Base-by-base conservation (phyloP, 148 eudicot species). In the Nepenthes gracilis region DNA sequence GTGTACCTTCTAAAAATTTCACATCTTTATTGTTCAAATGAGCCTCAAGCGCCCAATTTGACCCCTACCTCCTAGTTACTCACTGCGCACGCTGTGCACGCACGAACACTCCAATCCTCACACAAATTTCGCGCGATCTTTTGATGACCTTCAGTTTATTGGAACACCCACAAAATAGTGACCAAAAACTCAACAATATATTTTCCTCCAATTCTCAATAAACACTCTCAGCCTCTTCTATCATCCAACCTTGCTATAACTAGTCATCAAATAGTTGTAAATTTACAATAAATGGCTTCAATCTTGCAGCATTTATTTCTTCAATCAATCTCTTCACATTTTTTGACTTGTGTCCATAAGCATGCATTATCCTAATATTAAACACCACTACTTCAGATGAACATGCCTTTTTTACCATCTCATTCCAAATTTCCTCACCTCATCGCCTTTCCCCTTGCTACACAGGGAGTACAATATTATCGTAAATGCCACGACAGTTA, bases 181-280 rank as follows among this genome's bases (percentile, higher is more conserved):
- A 23, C 23, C 23, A 23, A 23, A 23, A 23, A 23, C 23, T 23
- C 23, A 23, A 23, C 0, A 23, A 23, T 23, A 23, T 23, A 60
- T 81, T 74, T 2, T 45, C 64, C 78, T 69, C 67, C 66, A 90
- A 68, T 48, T 66, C 91, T 23, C 70, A 65, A 49, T 63, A 90
- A 23, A 81, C 82, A 74, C 69, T 74, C 82, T 70, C 64, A 2
- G 95, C 97, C 55, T 84, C 95, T 43, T 81, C 83, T 77, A 86
- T 66, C 89, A 70, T 82, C 35, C 89, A 61, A 65, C 71, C 68
- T 57, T 74, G 72, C 82, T 79, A 75, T 84, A 87, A 71, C 86
- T 67, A 51, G 78, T 84, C 73, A 87, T 77, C 78, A 23, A 23
- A 23, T 23, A 23, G 23, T 23, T 23, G 23, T 23, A 23, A 86